A percentile compares a stretch with the other conserved stretches of the same genome.
Evolutionary conservation across 2,329 filamentous ascomycete genomes (phyloP).

Genomic region (Oidium heveae): DNA sequence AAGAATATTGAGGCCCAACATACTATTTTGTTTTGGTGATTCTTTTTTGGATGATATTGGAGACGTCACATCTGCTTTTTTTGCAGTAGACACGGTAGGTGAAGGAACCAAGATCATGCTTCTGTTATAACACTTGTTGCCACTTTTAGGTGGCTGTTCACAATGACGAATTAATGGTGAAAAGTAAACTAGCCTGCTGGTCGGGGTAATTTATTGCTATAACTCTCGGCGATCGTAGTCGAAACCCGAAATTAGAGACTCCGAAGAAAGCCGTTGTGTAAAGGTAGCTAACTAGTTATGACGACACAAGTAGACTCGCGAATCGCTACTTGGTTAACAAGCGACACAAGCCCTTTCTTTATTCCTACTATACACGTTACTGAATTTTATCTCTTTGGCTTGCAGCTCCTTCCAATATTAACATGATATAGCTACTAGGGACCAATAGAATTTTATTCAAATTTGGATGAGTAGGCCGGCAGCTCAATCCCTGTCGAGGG

Average conservation of each 20-base stretch:
- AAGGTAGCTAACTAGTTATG: not conserved
- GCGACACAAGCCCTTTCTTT: too few relatives aligned
- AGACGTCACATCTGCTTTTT: constrained; percentile 8
- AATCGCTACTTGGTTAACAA: not conserved
- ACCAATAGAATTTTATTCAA: not conserved
- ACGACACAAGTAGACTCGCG: not conserved
- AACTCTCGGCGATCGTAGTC: not conserved
- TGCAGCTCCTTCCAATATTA: not conserved
- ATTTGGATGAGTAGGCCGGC: not conserved
- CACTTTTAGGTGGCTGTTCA: not conserved
- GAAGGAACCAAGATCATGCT: constrained; percentile 9
- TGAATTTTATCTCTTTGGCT: not conserved
- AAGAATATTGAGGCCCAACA: constrained; percentile 1
- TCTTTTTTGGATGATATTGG: constrained; percentile 8
- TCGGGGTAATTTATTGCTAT: not conserved
- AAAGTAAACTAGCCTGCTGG: not conserved
- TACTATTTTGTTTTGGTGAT: constrained; percentile 6
- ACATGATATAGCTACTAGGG: not conserved
- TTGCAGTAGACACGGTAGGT: constrained; percentile 6
- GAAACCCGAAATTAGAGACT: not conserved
- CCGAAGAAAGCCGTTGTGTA: not conserved
- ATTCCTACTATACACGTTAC: not conserved
- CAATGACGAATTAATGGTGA: not conserved
- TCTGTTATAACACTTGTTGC: not conserved
- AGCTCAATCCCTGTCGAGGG: not conserved